Conservation (phyloP, 176 grass and related monocot species). For the Bonia amplexicaulis region DNA sequence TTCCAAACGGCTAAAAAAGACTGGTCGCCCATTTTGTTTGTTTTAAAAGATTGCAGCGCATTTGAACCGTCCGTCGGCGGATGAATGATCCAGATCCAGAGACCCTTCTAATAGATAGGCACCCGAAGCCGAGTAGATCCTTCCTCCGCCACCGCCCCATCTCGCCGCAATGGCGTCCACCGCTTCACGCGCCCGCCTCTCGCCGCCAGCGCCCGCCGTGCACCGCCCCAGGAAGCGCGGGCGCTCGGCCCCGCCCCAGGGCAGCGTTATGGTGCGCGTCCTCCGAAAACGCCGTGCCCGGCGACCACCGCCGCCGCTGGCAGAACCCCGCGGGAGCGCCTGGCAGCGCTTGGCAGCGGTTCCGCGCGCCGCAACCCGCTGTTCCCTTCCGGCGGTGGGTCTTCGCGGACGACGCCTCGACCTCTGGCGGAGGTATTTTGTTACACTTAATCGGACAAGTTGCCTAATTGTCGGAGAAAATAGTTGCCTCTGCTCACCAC, state of each 20-base stretch:
- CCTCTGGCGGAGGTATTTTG: constrained; percentile 40
- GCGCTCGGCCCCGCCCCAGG: constrained; percentile 11
- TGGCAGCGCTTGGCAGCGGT: background rate
- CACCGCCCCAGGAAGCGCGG: constrained; percentile 31
- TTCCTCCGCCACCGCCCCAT: too few relatives aligned
- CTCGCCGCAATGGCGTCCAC: constrained; percentile 34
- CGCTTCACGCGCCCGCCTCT: constrained; percentile 19
- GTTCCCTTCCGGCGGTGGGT: constrained; percentile 40
- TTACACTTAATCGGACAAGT: background rate
- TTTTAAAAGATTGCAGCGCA: background rate
- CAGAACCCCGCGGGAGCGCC: constrained; percentile 13
- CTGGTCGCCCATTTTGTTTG: too few relatives aligned
- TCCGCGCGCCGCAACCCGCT: background rate
- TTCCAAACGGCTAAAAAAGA: background rate
- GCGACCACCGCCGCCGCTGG: constrained; percentile 27
- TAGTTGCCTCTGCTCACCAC: constrained; percentile 3
- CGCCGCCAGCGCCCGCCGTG: constrained; percentile 7
- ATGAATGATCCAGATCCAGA: background rate
- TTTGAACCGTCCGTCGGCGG: background rate
- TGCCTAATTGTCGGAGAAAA: background rate
- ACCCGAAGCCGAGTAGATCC: too few relatives aligned
- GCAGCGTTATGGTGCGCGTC: background rate
- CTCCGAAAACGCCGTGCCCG: background rate
- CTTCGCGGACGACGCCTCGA: constrained; percentile 32
- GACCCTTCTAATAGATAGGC: background rate